Percentiles rank a stretch among this genome's conserved stretches.
These are phyloP conservation scores for Radiomyces spectabilis DNA, from an alignment of 192 early-diverging fungal species.

Conservation along the genomic window DNA sequence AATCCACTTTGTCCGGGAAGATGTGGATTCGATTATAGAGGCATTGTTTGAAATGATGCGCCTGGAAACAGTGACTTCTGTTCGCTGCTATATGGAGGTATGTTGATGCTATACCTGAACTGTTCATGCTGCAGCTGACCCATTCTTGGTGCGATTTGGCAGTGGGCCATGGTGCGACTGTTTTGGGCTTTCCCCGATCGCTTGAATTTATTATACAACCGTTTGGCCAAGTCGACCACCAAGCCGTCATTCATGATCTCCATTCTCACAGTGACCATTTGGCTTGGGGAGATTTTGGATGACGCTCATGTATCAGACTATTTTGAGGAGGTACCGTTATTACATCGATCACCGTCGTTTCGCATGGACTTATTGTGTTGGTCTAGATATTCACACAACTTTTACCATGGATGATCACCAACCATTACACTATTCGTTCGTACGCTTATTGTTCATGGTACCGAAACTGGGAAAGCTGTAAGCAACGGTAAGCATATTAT, in stretches of 20 bases:
- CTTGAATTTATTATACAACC: conserved; percentile 5
- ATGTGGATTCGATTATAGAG: too few species aligned
- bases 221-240: conserved; percentile 21
- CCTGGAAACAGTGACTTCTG: conserved; percentile 33
- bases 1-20: conserved; percentile 26
- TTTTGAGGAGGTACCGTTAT: conserved; percentile 16
- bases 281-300: conserved; percentile 25
- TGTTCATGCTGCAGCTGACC: neutral
- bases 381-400: conserved; percentile 12
- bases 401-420: conserved; percentile 22
- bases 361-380: neutral
- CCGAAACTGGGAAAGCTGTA: conserved; percentile 16
- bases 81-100: conserved; percentile 41
- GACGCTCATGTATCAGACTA: conserved; percentile 10
- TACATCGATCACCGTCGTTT: neutral
- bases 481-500: conserved; percentile 6
- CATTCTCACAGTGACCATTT: conserved; percentile 30
- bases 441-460: conserved; percentile 16
- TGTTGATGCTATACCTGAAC: neutral
- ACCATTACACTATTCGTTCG: conserved; percentile 22
- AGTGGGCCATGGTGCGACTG: conserved; percentile 19
- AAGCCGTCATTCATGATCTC: conserved; percentile 37
- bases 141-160: neutral
- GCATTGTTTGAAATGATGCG: conserved; percentile 27
- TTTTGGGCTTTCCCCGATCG: conserved; percentile 10